phyloP scores from a whole-genome alignment of 2,329 filamentous ascomycete species.

The Aspergillus cejpii region DNA sequence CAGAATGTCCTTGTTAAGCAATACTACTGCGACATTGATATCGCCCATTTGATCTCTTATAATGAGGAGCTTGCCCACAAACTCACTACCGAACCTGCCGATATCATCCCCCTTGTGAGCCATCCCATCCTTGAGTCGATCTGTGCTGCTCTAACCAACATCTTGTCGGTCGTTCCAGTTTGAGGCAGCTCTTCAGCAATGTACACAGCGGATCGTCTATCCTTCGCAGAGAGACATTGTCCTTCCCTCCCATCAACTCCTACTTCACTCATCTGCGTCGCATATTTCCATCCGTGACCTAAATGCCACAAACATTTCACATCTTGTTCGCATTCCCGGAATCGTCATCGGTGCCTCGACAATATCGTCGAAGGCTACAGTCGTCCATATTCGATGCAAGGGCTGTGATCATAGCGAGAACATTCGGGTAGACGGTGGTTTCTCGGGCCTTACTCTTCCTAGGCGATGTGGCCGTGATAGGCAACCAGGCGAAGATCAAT shows the following conservation, averaged over 20 bases:
- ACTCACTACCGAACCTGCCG: constrained; percentile 79
- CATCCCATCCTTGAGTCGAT: background rate
- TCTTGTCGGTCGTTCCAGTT: constrained; percentile 53
- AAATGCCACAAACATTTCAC: constrained; percentile 84
- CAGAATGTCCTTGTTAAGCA: constrained; percentile 92
- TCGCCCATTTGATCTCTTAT: constrained; percentile 90
- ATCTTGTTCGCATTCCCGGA: constrained; percentile 91
- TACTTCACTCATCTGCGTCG: constrained; percentile 85
- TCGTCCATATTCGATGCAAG: constrained; percentile 78
- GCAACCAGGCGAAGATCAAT: constrained; percentile 59
- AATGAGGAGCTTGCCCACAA: constrained; percentile 91
- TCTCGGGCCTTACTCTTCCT: constrained; percentile 78
- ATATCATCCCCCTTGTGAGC: constrained; percentile 81
- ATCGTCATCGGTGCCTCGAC: constrained; percentile 97
- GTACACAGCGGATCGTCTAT: constrained; percentile 88
- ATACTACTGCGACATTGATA: constrained; percentile 93
- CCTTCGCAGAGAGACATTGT: constrained; percentile 61
- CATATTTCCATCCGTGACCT: constrained; percentile 90
- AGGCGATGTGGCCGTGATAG: constrained; percentile 64
- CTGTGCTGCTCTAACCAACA: background rate
- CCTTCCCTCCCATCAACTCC: constrained; percentile 86
- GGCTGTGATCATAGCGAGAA: constrained; percentile 69
- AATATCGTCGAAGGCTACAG: constrained; percentile 89
- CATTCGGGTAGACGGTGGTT: constrained; percentile 72
- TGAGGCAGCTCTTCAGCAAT: constrained; percentile 79